Conservation (phyloP, 768 basidiomycete genomes). For the Omphalotus guepiniiformis region DNA sequence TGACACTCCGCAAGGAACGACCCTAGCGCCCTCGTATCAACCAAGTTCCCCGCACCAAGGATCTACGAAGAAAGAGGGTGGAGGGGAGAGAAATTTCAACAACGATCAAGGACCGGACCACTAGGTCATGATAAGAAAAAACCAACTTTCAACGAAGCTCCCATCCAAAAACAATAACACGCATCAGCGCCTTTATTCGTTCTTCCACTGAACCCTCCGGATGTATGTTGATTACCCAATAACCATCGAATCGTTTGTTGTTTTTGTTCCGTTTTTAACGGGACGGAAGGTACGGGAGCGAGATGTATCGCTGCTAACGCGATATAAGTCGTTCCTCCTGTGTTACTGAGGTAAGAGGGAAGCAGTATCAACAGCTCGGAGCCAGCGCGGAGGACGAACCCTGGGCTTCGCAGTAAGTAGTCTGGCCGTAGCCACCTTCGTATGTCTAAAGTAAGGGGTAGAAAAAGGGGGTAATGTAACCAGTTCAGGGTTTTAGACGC, state of each 20-base stretch:
- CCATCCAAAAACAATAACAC: constrained; percentile 97
- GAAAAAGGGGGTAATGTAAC: constrained; percentile 8
- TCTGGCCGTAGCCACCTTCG: constrained; percentile 90
- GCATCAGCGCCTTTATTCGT: constrained; percentile 87
- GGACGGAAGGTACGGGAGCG: constrained; percentile 26
- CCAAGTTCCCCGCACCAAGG: constrained; percentile 52
- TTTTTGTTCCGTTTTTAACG: constrained; percentile 37
- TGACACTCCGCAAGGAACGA: constrained; percentile 73
- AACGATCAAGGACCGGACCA: constrained; percentile 2
- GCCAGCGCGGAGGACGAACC: constrained; percentile 39
- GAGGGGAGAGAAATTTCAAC: constrained; percentile 3
- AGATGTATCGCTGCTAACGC: constrained; percentile 74
- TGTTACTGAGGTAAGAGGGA: background rate
- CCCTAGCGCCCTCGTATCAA: constrained; percentile 53
- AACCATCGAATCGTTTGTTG: constrained; percentile 72
- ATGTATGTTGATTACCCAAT: constrained; percentile 58
- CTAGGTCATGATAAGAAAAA: background rate
- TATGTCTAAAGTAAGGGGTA: constrained; percentile 54
- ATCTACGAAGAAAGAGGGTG: constrained; percentile 48
- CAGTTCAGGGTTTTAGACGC: constrained; percentile 17
- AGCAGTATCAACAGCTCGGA: background rate
- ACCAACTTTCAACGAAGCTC: constrained; percentile 70
- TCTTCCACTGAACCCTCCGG: constrained; percentile 84
- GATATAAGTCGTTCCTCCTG: constrained; percentile 94
- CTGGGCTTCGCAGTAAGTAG: constrained; percentile 78